Conservation (phyloP, 768 basidiomycete genomes). For the Pleurotus giganteus region DNA sequence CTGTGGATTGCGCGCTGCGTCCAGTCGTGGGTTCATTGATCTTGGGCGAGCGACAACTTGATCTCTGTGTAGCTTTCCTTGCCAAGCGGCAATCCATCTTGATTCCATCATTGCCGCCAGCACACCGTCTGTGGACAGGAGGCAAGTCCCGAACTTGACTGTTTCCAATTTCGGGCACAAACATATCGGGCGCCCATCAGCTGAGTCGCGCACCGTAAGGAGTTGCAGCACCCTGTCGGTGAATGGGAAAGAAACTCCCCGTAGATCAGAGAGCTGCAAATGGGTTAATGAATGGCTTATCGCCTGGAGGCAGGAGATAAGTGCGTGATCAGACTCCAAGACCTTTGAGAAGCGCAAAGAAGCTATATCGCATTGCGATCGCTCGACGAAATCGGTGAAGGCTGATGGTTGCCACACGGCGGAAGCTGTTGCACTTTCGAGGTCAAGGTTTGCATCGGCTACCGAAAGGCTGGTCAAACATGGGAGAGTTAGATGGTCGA, state of each 20-base stretch:
- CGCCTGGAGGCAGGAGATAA: slow-evolving; percentile 16
- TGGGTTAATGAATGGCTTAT: slow-evolving; percentile 13
- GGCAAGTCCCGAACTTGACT: slow-evolving; percentile 15
- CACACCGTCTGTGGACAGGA: slow-evolving; percentile 17
- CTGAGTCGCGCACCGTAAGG: slow-evolving; percentile 9
- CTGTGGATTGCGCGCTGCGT: slow-evolving; percentile 9
- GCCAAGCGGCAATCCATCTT: slow-evolving; percentile 10
- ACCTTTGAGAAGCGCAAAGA: slow-evolving; percentile 13
- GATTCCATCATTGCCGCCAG: slow-evolving; percentile 19
- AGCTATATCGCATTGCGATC: slow-evolving; percentile 13
- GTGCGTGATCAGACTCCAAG: slow-evolving; percentile 14
- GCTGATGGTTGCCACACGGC: slow-evolving; percentile 13
- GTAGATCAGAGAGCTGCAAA: slow-evolving; percentile 10
- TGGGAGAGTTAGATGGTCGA: slow-evolving; percentile 14
- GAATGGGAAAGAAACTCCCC: slow-evolving; percentile 10
- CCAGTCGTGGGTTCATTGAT: slow-evolving; percentile 17
- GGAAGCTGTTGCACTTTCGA: not conserved
- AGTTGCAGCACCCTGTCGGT: slow-evolving; percentile 12
- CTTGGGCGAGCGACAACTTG: slow-evolving; percentile 10
- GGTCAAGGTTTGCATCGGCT: slow-evolving; percentile 9
- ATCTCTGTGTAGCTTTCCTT: not conserved
- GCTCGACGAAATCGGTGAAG: slow-evolving; percentile 14
- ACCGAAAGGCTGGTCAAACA: slow-evolving; percentile 12
- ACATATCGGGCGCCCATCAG: not conserved
- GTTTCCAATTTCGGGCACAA: slow-evolving; percentile 17